A percentile compares a stretch with the other conserved stretches of the same genome.
Evolutionary conservation across 169 alveolate genomes (phyloP).

Genomic region (Plasmodium cynomolgi): DNA sequence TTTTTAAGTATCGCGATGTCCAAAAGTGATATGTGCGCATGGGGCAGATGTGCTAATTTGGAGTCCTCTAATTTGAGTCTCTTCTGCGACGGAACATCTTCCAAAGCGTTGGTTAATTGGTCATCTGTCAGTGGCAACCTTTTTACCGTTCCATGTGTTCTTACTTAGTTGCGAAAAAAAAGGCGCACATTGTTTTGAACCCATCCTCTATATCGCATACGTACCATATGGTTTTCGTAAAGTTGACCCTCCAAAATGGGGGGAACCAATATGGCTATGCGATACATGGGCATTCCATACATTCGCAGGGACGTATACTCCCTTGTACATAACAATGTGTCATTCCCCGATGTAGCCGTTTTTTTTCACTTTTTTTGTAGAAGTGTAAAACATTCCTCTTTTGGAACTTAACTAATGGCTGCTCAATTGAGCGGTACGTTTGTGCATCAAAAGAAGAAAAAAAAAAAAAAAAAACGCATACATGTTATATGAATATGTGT

Average conservation of each 20-base stretch:
- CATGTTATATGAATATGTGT: not conserved
- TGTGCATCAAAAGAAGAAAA: not conserved
- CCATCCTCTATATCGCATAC: not conserved
- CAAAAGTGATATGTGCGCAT: conserved; percentile 21
- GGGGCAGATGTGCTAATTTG: not conserved
- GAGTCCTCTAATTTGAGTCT: not conserved
- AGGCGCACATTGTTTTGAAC: not conserved
- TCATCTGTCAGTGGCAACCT: not conserved
- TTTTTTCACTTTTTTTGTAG: not conserved
- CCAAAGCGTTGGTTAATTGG: not conserved
- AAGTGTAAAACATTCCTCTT: not conserved
- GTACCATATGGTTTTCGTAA: not conserved
- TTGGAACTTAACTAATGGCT: not conserved
- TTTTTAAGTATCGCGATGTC: conserved; percentile 68
- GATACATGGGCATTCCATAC: not conserved
- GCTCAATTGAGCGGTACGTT: not conserved
- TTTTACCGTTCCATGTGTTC: not conserved
- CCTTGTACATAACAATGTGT: not conserved
- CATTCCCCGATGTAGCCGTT: not conserved
- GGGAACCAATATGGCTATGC: not conserved
- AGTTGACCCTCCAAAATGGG: not conserved
- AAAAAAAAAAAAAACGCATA: not conserved
- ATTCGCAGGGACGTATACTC: not conserved
- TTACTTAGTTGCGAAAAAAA: not conserved
- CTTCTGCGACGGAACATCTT: not conserved